Percentiles rank a stretch among this genome's conserved stretches.
phyloP scores from a whole-genome alignment of 306 rosid genomes.

The Oemleria cerasiformis region DNA sequence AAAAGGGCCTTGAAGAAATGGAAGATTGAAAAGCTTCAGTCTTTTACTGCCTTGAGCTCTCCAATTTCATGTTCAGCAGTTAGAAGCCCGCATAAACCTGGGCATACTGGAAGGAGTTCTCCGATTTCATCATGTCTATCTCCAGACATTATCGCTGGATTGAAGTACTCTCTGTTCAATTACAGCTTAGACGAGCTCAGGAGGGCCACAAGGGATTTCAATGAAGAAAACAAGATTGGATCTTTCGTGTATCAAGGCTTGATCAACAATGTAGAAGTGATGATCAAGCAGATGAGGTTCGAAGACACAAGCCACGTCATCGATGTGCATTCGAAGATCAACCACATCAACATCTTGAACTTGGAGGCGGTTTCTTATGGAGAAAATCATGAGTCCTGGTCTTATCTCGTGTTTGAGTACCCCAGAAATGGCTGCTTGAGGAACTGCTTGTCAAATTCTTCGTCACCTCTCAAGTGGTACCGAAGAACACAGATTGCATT shows the following conservation, averaged over 20 bases:
- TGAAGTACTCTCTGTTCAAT: slow-evolving; percentile 52
- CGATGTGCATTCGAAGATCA: slow-evolving; percentile 63
- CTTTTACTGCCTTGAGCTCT: slow-evolving; percentile 36
- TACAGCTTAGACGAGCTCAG: slow-evolving; percentile 48
- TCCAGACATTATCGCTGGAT: slow-evolving; percentile 58
- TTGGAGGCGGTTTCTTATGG: slow-evolving; percentile 60
- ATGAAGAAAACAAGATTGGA: slow-evolving; percentile 45
- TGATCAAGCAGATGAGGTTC: slow-evolving; percentile 54
- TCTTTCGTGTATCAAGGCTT: slow-evolving; percentile 39
- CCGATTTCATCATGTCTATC: slow-evolving; percentile 45
- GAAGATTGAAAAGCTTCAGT: slow-evolving; percentile 30
- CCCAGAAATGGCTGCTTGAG: slow-evolving; percentile 62
- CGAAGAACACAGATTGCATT: slow-evolving; percentile 54
- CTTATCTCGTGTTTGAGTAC: slow-evolving; percentile 55
- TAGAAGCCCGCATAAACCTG: slow-evolving; percentile 28
- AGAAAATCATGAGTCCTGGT: slow-evolving; percentile 42
- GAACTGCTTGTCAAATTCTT: slow-evolving; percentile 42
- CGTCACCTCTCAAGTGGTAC: slow-evolving; percentile 41
- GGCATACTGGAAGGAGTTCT: slow-evolving; percentile 27
- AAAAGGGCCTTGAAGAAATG: slow-evolving; percentile 34
- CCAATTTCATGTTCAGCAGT: slow-evolving; percentile 29
- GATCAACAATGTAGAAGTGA: slow-evolving; percentile 41
- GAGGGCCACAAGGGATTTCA: slow-evolving; percentile 52
- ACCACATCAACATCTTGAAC: slow-evolving; percentile 63
- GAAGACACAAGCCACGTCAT: slow-evolving; percentile 49